A percentile compares a stretch with the other conserved stretches of the same genome.
Conservation (phyloP, 1,284 basidiomycete species). For the Ceratobasidium sp. region DNA sequence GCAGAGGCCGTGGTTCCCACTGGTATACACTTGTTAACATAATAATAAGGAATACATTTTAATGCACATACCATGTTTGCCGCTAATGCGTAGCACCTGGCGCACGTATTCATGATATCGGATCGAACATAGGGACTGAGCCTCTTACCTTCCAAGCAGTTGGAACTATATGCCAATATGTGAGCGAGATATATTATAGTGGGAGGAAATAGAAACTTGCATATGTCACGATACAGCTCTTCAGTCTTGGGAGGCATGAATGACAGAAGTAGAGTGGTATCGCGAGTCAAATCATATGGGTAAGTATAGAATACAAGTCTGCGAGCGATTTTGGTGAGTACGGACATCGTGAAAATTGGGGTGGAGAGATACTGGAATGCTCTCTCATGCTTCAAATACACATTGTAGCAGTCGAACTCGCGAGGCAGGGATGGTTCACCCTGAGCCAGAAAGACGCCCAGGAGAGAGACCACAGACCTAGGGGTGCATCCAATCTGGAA, state of each 20-base stretch:
- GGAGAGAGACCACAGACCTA: too few species aligned
- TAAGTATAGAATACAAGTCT: constrained; percentile 1
- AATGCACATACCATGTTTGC: background rate
- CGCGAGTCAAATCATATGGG: background rate
- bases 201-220: background rate
- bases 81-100: background rate
- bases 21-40: background rate
- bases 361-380: background rate
- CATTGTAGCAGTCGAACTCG: too few species aligned
- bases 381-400: too few species aligned
- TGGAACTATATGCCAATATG: background rate
- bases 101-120: background rate
- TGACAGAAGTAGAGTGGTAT: constrained; percentile 7
- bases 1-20: background rate
- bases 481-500: too few species aligned
- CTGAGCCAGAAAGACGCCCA: too few species aligned
- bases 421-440: background rate
- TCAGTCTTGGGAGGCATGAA: background rate
- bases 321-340: background rate
- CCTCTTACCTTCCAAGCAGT: background rate
- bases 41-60: background rate
- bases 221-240: background rate
- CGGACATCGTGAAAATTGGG: background rate
- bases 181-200: background rate
- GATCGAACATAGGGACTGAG: background rate